These are phyloP conservation scores for Trichoderma citrinoviride DNA, from an alignment of 2,329 filamentous ascomycete species.

Conservation along the genomic window DNA sequence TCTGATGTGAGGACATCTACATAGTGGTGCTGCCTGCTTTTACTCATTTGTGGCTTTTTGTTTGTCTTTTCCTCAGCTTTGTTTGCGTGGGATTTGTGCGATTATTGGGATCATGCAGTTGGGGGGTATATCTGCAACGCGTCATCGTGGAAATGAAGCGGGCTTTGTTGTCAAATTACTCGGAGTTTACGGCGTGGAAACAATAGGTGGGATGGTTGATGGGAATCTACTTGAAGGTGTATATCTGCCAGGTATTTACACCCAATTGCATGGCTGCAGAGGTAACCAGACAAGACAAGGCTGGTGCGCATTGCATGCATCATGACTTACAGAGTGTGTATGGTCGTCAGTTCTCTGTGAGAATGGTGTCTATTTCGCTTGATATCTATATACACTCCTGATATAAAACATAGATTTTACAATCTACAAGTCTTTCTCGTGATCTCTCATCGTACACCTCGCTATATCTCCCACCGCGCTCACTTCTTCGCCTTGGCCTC, in stretches of 20 bases:
- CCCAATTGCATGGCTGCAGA: not conserved
- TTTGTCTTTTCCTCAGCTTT: not conserved
- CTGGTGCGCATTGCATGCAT: not conserved
- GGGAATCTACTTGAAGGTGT: not conserved
- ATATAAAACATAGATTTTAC: not conserved
- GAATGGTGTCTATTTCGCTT: not conserved
- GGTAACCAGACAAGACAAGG: not conserved
- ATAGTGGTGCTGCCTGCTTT: not conserved
- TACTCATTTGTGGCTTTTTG: not conserved
- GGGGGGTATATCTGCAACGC: not conserved
- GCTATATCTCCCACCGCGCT: not conserved
- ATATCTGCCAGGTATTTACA: not conserved
- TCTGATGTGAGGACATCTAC: constrained; percentile 60
- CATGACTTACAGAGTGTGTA: not conserved
- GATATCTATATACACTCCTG: not conserved
- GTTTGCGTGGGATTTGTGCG: not conserved
- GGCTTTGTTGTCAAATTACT: not conserved
- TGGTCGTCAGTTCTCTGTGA: not conserved
- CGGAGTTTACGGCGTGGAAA: not conserved
- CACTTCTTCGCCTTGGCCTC: constrained; percentile 37
- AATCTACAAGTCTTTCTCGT: not conserved
- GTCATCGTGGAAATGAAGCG: not conserved
- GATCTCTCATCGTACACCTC: not conserved
- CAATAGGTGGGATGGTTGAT: not conserved
- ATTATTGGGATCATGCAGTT: not conserved